phyloP scores from a whole-genome alignment of 1,284 basidiomycete species.

The Caloboletus inedulis region DNA sequence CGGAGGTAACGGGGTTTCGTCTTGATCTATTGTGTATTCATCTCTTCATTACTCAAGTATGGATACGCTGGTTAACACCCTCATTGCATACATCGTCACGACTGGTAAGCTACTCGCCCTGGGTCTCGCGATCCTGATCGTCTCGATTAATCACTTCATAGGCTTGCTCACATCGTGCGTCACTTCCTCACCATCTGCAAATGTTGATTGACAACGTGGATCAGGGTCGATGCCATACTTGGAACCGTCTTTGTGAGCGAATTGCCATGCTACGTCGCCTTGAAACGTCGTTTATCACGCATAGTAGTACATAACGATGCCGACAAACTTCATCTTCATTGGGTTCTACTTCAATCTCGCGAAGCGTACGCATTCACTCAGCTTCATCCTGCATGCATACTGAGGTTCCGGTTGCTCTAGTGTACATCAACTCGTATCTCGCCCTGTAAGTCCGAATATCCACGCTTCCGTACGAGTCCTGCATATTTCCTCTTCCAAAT shows the following conservation, averaged over 20 bases:
- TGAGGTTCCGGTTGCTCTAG: slow-evolving; percentile 16
- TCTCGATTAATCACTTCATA: background rate
- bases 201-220: background rate
- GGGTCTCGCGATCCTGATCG: background rate
- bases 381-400: too few species aligned
- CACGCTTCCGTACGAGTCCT: too few species aligned
- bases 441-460: slow-evolving; percentile 37
- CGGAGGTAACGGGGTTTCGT: slow-evolving; percentile 28
- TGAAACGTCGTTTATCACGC: background rate
- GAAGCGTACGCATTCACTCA: slow-evolving; percentile 40
- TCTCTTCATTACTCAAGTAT: slow-evolving; percentile 32
- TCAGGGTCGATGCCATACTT: slow-evolving; percentile 44
- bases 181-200: background rate
- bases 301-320: slow-evolving; percentile 45
- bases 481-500: too few species aligned
- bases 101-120: slow-evolving; percentile 35
- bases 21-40: background rate
- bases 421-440: slow-evolving; percentile 53
- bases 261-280: background rate
- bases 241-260: slow-evolving; percentile 39
- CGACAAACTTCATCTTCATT: slow-evolving; percentile 48
- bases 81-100: slow-evolving; percentile 46
- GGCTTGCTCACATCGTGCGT: slow-evolving; percentile 17
- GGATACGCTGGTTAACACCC: slow-evolving; percentile 41
- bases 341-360: slow-evolving; percentile 51